Base-by-base conservation (phyloP, 106 monocot species). In the Gastrodia elata region DNA sequence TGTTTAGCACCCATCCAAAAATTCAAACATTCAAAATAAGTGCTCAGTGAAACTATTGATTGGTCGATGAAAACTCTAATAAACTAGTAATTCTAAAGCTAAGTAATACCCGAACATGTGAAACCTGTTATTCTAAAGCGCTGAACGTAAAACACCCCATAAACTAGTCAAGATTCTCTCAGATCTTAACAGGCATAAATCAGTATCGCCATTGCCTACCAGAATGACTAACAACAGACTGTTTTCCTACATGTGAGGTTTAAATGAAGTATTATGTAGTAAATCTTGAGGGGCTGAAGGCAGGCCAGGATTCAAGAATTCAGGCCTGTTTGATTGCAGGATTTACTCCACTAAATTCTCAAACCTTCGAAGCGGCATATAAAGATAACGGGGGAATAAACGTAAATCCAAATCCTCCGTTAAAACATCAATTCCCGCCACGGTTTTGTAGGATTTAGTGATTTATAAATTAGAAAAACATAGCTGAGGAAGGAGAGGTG, bases 1-100 rank as follows among this genome's bases (percentile, higher is more conserved):
- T 64, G 41, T 26, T 13, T 6, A 78, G 37, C 14, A 70, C 65
- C 81, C 77, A 78, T 79, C 68, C 78, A 69, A 77, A 35, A 27
- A 36, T 40, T 69, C 69, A 40, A 10, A 40, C 22, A 27, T 11
- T 15, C 13, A 13, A 61, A 32, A 59, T 59, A 59, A 8, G 8
- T 59, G 25, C 20, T 10, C 6, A 59, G 59, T 59, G 59, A 59
- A 25, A 59, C 59, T 28, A 59, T 28, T 59, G 59, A 25, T 28
- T 59, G 9, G 27, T 28, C 6, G 11, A 59, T n/a, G 28, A 59
- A 59, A 59, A 16, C 65, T 35, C 65, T n/a, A n/a, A 65, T 65
- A 65, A 36, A 9, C 35, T 18, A 65, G 28, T 30, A 25, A 27
- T 28, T 59, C 28, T n/a, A 10, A 28, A 59, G 27, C 6, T n/a